Percentiles rank a stretch among this genome's conserved stretches.
Conservation (phyloP, 306 rosid species). For the Canavalia ensiformis region DNA sequence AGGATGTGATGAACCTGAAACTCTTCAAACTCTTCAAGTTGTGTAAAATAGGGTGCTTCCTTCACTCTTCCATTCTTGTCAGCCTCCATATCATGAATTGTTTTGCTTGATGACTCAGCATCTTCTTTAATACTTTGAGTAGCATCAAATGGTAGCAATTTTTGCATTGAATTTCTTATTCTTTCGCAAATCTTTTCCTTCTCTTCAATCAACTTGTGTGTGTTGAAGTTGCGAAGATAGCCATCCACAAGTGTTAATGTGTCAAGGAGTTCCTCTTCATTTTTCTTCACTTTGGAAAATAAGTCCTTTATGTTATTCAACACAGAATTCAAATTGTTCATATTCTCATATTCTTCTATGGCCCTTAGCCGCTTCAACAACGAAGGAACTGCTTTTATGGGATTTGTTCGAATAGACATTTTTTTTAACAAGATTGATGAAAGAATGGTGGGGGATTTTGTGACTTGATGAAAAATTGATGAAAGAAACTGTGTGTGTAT, state of each 20-base stretch:
- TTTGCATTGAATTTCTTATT: neutral
- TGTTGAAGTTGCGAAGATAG: neutral
- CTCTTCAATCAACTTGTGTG: neutral
- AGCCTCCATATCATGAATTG: too few relatives aligned
- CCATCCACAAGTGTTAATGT: neutral
- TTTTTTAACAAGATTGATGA: neutral
- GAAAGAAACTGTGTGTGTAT: neutral
- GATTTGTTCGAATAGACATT: neutral
- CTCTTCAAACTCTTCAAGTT: neutral
- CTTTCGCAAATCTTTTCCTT: neutral
- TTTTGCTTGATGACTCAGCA: neutral
- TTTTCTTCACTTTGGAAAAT: neutral
- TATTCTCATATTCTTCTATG: neutral
- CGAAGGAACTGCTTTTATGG: neutral
- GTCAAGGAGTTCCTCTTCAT: neutral
- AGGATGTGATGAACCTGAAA: conserved; percentile 53
- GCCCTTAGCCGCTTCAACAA: neutral
- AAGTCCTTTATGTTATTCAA: neutral
- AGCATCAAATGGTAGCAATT: neutral
- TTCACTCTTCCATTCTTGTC: too few relatives aligned
- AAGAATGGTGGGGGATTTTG: neutral
- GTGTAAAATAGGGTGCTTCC: neutral
- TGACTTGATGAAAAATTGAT: neutral
- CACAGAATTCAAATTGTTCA: neutral
- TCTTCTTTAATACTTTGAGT: neutral